A percentile compares a stretch with the other conserved stretches of the same genome.
Conservation (phyloP, 1,139 yeast genomes). For the Pneumocystis canis region DNA sequence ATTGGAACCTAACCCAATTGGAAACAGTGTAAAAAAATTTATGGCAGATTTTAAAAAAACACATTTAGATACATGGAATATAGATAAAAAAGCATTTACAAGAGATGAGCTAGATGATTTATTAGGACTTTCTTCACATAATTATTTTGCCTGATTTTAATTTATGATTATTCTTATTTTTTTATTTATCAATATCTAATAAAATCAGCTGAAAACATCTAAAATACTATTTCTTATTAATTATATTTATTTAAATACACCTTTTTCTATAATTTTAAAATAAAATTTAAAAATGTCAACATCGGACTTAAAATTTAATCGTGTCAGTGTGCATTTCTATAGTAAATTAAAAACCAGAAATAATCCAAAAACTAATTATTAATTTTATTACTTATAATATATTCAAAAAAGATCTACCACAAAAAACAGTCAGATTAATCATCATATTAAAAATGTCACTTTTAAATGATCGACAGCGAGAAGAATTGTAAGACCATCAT, state of each 20-base stretch:
- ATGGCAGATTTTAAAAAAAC: slow-evolving; percentile 80
- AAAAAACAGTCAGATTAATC: neutral
- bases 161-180: neutral
- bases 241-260: neutral
- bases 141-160: slow-evolving; percentile 60
- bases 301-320: neutral
- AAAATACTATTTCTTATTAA: neutral
- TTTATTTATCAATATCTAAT: neutral
- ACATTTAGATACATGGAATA: slow-evolving; percentile 93
- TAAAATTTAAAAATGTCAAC: neutral
- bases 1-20: slow-evolving; percentile 61
- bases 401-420: neutral
- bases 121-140: slow-evolving; percentile 88
- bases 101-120: slow-evolving; percentile 74
- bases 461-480: slow-evolving; percentile 13
- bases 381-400: neutral
- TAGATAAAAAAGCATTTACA: slow-evolving; percentile 64
- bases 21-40: slow-evolving; percentile 69
- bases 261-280: neutral
- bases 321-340: neutral
- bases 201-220: neutral
- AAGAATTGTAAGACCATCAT: slow-evolving; percentile 12
- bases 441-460: slow-evolving; percentile 6
- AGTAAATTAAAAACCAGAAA: neutral
- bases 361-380: neutral